phyloP scores from a whole-genome alignment of 2,329 filamentous ascomycete genomes.

The Apiospora hydei region DNA sequence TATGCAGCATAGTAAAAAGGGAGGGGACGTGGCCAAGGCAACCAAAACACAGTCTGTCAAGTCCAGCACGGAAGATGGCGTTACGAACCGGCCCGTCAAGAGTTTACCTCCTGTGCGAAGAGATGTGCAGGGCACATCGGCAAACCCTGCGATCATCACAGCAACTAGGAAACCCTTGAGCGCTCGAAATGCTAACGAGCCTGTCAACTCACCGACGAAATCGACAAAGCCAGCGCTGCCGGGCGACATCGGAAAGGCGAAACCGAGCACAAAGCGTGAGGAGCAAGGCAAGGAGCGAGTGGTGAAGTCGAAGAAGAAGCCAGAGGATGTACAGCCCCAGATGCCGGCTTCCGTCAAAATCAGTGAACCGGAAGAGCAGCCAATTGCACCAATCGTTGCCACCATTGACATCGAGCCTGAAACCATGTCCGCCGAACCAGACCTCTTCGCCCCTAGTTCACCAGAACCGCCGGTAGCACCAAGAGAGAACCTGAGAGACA shows the following conservation, averaged over 20 bases:
- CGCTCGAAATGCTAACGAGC: slow-evolving; percentile 67
- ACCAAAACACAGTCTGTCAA: neutral
- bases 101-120: slow-evolving; percentile 51
- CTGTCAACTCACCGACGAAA: slow-evolving; percentile 66
- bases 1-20: slow-evolving; percentile 27
- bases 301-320: slow-evolving; percentile 32
- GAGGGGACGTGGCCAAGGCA: neutral
- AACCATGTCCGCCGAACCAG: slow-evolving; percentile 48
- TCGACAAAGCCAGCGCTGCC: slow-evolving; percentile 40
- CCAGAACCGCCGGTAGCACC: slow-evolving; percentile 51
- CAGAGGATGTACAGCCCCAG: slow-evolving; percentile 27
- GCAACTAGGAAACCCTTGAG: slow-evolving; percentile 57
- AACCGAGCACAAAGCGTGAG: slow-evolving; percentile 43
- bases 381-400: slow-evolving; percentile 30
- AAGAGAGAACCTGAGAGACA: slow-evolving; percentile 53
- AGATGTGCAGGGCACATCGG: slow-evolving; percentile 46
- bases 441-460: slow-evolving; percentile 55
- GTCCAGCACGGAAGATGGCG: slow-evolving; percentile 40
- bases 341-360: slow-evolving; percentile 40
- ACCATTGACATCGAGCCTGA: slow-evolving; percentile 40
- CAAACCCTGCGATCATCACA: slow-evolving; percentile 33
- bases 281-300: slow-evolving; percentile 28
- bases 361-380: slow-evolving; percentile 30
- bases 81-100: slow-evolving; percentile 51
- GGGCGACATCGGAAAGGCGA: slow-evolving; percentile 50